Evolutionary conservation across 805 yeast genomes (phyloP), one percentile per base, ranked within the genome.

Genomic region (Wickerhamiella cacticola): DNA sequence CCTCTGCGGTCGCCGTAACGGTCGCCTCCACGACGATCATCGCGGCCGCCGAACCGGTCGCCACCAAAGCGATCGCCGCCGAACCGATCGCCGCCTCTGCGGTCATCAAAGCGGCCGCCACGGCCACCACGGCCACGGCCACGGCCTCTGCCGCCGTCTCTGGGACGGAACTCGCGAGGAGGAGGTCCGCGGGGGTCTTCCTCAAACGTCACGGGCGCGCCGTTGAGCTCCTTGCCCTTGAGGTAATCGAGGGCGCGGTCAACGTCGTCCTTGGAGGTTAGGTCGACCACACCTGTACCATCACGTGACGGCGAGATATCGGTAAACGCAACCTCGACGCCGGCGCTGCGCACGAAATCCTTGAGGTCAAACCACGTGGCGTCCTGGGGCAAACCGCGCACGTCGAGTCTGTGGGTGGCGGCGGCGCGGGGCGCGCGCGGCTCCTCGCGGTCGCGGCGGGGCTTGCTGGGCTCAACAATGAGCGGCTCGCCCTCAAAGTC

Each of bases 221-320:
- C 95, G 62, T 76, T 75, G 71, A 76, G 79, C 52, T 80, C 89
- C 52, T 77, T 70, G 55, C 52, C 95, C 62, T 86, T 87, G 56
- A 92, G 69, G 50, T 75, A 74, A 46, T 75, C 75, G 18, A 92
- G 89, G n/a, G 89, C 95, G 59, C 78, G 67, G 9, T 88, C 79
- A 9, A 97, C 87, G 62, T 92, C 98, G 50, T 84, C 95, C 19
- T 94, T 78, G 28, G 89, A 80, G 33, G 94, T 82, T 63, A 92
- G 92, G 64, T 92, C 94, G 3, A 97, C 97, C 70, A 92, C 53
- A 48, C 67, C 71, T 38, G 61, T 56, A 38, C 66, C 65, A 41
- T 63, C 69, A 7, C 64, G 58, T 43, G 45, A 49, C n/a, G 63
- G 59, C 6, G 64, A 56, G 22, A 66, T 63, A 48, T 64, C 65